Evolutionary conservation across 345 rosid genomes (phyloP), one percentile per base, ranked within the genome.

Genomic region (Eucalyptus pauciflora): DNA sequence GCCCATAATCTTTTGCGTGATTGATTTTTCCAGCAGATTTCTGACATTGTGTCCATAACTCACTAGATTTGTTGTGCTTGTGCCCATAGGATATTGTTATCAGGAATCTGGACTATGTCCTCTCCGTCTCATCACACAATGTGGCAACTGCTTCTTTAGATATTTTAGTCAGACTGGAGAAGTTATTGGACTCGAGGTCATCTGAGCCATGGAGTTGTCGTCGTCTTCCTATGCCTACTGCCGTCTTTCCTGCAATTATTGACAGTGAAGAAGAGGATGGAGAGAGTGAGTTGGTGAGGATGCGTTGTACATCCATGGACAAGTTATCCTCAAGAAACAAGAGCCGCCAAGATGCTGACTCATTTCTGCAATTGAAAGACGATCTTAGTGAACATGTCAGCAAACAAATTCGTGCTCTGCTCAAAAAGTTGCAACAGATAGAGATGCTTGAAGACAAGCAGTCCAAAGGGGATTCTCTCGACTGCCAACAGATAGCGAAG

Each of bases 401-500:
- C 87, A 95, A 95, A 90, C 96, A 94, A 92, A 94, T 95, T 89
- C 96, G 98, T 54, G 97, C 96, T 90, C 91, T 98, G 83, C 88
- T 95, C 91, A 98, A 97, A 90, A 98, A 98, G 90, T 89, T 98
- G 94, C 99, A 97, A 92, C 99, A 98, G 90, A 95, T 98, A 90
- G 99, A 97, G 93, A 95, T 95, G 93, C 99, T 98, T 48, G 98
- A 97, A 93, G 91, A 90, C 83, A 98, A 95, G 91, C 97, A 92
- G 89, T 93, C 93, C 33, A 92, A 92, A 60, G 99, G 99, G 56
- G 94, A 92, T 88, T 89, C 87, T 87, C 99, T 98, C n/a, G 99
- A 98, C 91, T 93, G 92, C 91, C 99, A 98, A 94, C 99, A 97
- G 90, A 92, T 94, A 89, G 97, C 98, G 76, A 98, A 98, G 93